Evolutionary conservation across 768 basidiomycete species (phyloP).

Genomic region (Rhodotorula toruloides): DNA sequence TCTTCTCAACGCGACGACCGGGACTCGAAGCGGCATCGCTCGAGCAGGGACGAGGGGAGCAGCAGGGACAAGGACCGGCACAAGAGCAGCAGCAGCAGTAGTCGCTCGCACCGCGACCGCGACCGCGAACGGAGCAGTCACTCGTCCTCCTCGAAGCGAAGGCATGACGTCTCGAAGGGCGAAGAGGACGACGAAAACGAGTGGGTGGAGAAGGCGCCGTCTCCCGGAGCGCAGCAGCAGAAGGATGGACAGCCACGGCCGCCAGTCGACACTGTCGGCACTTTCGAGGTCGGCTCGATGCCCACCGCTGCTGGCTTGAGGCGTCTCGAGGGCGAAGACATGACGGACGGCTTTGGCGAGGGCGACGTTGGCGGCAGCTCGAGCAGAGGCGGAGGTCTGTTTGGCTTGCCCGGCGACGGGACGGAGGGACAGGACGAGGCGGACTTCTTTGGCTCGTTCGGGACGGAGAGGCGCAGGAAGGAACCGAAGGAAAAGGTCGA

Average conservation of each 20-base stretch:
- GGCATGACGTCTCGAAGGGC: conserved; percentile 51
- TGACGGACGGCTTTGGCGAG: conserved; percentile 47
- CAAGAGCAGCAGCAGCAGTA: not conserved
- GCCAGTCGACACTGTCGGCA: conserved; percentile 50
- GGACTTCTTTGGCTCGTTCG: conserved; percentile 86
- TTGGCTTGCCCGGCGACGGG: conserved; percentile 43
- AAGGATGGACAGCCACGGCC: too few species aligned
- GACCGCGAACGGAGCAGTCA: conserved; percentile 41
- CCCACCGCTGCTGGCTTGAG: not conserved
- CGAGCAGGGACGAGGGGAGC: conserved; percentile 20
- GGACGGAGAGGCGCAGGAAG: conserved; percentile 67
- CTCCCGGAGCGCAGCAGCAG: conserved; percentile 59
- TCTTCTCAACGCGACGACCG: conserved; percentile 1
- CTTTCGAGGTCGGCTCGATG: conserved; percentile 25
- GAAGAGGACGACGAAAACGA: conserved; percentile 61
- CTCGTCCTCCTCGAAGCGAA: conserved; percentile 43
- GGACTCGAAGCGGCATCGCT: conserved; percentile 12
- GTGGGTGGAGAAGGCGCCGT: conserved; percentile 71
- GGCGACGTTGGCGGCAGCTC: conserved; percentile 34
- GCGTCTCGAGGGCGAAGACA: conserved; percentile 16
- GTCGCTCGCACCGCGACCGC: conserved; percentile 16
- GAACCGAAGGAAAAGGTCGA: conserved; percentile 45
- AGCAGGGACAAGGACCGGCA: conserved; percentile 4
- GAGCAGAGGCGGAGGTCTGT: conserved; percentile 21
- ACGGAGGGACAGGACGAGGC: conserved; percentile 55